Base-by-base conservation (phyloP, 108 stramenopile species). In the Asterionellopsis glacialis region DNA sequence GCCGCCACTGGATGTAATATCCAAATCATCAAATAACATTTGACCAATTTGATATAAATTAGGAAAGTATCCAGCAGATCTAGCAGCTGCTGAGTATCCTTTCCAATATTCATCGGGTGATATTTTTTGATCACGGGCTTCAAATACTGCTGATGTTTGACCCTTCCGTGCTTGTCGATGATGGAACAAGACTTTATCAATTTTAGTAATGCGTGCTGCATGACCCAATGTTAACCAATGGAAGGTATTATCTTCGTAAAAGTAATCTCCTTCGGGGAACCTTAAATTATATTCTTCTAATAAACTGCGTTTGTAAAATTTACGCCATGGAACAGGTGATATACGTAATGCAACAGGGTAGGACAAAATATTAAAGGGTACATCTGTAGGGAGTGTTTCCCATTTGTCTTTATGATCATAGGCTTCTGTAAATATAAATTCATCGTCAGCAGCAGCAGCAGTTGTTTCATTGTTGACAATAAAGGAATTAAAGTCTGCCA, bases 251-350 rank as follows among this genome's bases (percentile, higher is more conserved):
- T 56, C 55, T 28, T 56, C 28, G 21, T 56, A 56, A 28, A 56
- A 56, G 28, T 56, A 56, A 16, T 56, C 55, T 9, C 55, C 55
- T 26, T 56, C 55, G 7, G 23, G 55, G 21, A 56, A 56, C 28
- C 28, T 25, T 19, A 56, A 33, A 26, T 33, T 12, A 56, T 56
- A 33, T 12, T 56, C 21, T 11, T 11, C 28, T 19, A 56, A 56
- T 12, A 56, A 19, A 11, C 12, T 10, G 11, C 28, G 55, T 12
- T 12, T 25, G n/a, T 56, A 56, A 12, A 56, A 12, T 19, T 56
- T 56, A 10, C 55, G 22, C 55, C 55, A 56, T 28, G 55, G 55
- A 11, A 33, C 55, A 28, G 55, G 28, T 9, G 55, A 56, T 19
- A 19, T 56, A 13, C 23, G 9, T 11, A 56, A 19, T 12, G 12